Base-by-base conservation (phyloP, 2,329 filamentous ascomycete species). In the Lasiodiplodia citricola region DNA sequence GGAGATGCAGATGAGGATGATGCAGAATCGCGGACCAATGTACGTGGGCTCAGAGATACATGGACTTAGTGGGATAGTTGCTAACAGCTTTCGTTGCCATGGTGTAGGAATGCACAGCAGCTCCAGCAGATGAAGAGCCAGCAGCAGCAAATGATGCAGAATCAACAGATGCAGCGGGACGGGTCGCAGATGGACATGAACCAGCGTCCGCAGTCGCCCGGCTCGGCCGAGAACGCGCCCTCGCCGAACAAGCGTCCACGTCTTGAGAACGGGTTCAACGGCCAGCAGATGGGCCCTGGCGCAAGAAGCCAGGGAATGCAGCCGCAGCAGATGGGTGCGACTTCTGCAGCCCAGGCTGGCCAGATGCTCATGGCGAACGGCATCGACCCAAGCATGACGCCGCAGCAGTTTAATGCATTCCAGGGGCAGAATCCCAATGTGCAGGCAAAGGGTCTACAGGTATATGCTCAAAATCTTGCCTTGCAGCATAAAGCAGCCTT, bases 241-340 rank as follows among this genome's bases (percentile, higher is more conserved):
- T 98, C 95, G 38, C 95, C 95, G 2, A 95, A 92, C 71, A 98
- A 98, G 84, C 88, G 94, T 75, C 92, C 90, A 69, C 92, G 94
- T 68, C 87, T 97, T 70, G 92, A 94, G 72, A 91, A 86, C 86
- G 86, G 86, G 11, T 93, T 93, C 81, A 92, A 92, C 77, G 89
- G 90, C 71, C 90, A 90, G 76, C 91, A 90, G 74, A 91, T 94
- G 87, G 91, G 91, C 82, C 88, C 89, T 67, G 93, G 92, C 80
- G 91, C 91, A 74, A 88, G 86, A 71, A 83, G 88, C 78, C 91
- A 90, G 78, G 90, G 86, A 77, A 92, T 95, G 86, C 90, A 88
- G 69, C 88, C 87, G 72, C 90, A 92, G 81, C 84, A 84, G 76
- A 88, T 90, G 84, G 86, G 85, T 82, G 86, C 75, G 80, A 82